Conservation (phyloP, 129 eudicot species). For the sunflower (Helianthus annuus) region HanXRQr2.0-SUNRISE NC_035441.2:162335039-162335538, state of each 20-base stretch:
- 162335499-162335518: constrained; percentile 46
- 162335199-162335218: neutral
- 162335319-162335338: constrained; percentile 34
- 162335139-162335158: constrained; percentile 36
- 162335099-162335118: constrained; percentile 48
- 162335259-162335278: constrained; percentile 42
- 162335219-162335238: neutral
- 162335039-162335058: constrained; percentile 48
- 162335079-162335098: constrained; percentile 75
- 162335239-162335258: neutral
- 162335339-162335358: constrained; percentile 41
- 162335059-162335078: constrained; percentile 46
- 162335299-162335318: constrained; percentile 29
- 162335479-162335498: constrained; percentile 71
- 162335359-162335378: too few species aligned
- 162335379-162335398: neutral
- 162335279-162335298: constrained; percentile 39
- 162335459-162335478: constrained; percentile 23
- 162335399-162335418: neutral
- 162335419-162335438: neutral
- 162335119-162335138: constrained; percentile 32
- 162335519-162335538: constrained; percentile 51
- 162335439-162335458: neutral
- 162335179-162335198: constrained; percentile 8
- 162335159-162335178: constrained; percentile 48